phyloP scores from a whole-genome alignment of 2,329 filamentous ascomycete genomes.

The Penicillium digitatum region DNA sequence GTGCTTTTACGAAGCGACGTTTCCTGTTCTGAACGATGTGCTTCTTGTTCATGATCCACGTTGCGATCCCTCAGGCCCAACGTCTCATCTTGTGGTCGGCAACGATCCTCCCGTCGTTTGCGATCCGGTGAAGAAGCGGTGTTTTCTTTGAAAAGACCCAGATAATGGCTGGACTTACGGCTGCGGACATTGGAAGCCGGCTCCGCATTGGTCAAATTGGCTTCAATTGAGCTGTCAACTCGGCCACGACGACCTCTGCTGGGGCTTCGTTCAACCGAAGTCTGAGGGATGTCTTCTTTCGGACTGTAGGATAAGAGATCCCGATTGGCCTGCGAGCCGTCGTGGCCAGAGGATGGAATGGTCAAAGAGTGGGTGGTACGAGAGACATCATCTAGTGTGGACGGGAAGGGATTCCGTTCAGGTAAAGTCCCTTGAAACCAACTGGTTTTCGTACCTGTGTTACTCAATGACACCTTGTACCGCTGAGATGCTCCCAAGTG shows the following conservation, averaged over 20 bases:
- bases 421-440: conserved; percentile 19
- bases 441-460: conserved; percentile 20
- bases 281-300: conserved; percentile 17
- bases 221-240: conserved; percentile 62
- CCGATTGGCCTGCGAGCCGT: conserved; percentile 14
- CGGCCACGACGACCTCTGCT: conserved; percentile 45
- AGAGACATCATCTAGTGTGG: conserved; percentile 29
- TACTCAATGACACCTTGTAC: conserved; percentile 24
- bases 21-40: conserved; percentile 14
- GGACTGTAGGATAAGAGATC: conserved; percentile 24
- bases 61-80: conserved; percentile 15
- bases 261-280: conserved; percentile 36
- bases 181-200: conserved; percentile 54
- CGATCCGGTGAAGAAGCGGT: conserved; percentile 52
- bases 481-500: conserved; percentile 21
- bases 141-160: conserved; percentile 63
- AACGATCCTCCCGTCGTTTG: conserved; percentile 48
- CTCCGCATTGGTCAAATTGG: conserved; percentile 57
- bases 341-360: conserved; percentile 18
- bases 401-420: conserved; percentile 26
- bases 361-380: conserved; percentile 21
- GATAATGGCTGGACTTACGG: conserved; percentile 62
- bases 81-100: conserved; percentile 34
- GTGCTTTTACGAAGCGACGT: conserved; percentile 26
- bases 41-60: conserved; percentile 16